Evolutionary conservation across 352 stramenopile genomes (phyloP), one percentile per base, ranked within the genome.

Genomic region (Pythium rhizo-oryzae): DNA sequence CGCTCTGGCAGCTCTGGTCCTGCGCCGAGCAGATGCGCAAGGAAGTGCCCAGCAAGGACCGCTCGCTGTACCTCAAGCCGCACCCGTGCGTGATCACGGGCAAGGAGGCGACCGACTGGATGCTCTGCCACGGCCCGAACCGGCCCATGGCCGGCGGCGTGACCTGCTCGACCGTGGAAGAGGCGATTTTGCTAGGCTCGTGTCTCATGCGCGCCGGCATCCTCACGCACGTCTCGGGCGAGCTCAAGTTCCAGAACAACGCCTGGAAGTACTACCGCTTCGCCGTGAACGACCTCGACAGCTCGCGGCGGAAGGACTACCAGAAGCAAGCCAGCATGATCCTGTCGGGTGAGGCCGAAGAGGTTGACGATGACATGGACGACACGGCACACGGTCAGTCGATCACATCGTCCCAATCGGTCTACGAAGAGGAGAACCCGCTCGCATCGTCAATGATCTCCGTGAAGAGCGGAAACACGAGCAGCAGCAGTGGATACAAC

Each of bases 191-290:
- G n/a, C 68, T 96, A 3, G 88, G 86, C 23, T 90, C 76, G 37
- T 87, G 83, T 35, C 60, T 93, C 4, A 72, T 96, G 51, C 84
- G 85, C 5, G 87, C 82, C 37, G 81, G 81, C 2, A 78, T 96
- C 19, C 71, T 96, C 35, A 80, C 83, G 37, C 84, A 94, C 25
- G 82, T 93, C 3, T 91, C 86, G 23, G 86, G 85, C 24, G 85
- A 93, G 21, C 72, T 71, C 19, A 80, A 84, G 24, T 94, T 94
- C 58, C 76, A 82, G 9, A 94, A 91, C 69, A 93, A 80, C 59
- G 88, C 85, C 57, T 94, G 85, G 82, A 94, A 93, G 62, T 96
- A 96, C 59, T 96, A 96, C 65, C 86, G 88, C 4, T 96, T 96
- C 69, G 87, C 79, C 47, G 85, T 96, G 7, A 81, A 91, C 55